Conservation (phyloP, 805 yeast genomes). For the Naumovozyma castellii region DNA sequence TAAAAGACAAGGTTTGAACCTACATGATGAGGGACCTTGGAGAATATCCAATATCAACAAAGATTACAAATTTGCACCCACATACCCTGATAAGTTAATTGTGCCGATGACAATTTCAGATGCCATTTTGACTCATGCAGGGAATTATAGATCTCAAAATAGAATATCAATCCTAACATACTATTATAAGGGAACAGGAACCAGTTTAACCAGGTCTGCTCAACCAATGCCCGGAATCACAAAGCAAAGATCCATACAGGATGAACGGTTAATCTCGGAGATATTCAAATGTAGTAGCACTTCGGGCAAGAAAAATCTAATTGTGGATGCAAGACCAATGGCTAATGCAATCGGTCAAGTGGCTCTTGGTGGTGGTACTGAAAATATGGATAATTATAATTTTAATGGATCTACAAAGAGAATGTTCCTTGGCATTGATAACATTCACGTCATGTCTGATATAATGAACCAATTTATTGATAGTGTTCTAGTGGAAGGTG, state of each 20-base stretch:
- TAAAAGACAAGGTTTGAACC: slow-evolving; percentile 53
- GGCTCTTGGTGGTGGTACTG: slow-evolving; percentile 97
- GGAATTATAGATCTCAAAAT: slow-evolving; percentile 74
- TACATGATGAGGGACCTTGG: slow-evolving; percentile 43
- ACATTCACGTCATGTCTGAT: slow-evolving; percentile 91
- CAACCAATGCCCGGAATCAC: slow-evolving; percentile 91
- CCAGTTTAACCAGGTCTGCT: slow-evolving; percentile 79
- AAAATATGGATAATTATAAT: slow-evolving; percentile 78
- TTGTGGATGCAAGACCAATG: slow-evolving; percentile 86
- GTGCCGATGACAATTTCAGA: slow-evolving; percentile 78
- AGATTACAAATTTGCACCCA: slow-evolving; percentile 55
- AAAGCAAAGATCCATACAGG: slow-evolving; percentile 81
- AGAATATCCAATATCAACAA: slow-evolving; percentile 56
- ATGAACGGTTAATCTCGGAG: slow-evolving; percentile 71
- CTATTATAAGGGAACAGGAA: slow-evolving; percentile 56
- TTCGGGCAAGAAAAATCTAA: slow-evolving; percentile 36
- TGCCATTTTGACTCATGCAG: slow-evolving; percentile 71
- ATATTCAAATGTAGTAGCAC: slow-evolving; percentile 41
- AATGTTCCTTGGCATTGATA: slow-evolving; percentile 82
- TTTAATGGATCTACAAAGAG: slow-evolving; percentile 38
- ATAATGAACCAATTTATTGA: slow-evolving; percentile 56
- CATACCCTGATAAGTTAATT: slow-evolving; percentile 62
- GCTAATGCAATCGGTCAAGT: slow-evolving; percentile 95
- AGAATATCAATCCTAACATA: slow-evolving; percentile 79
- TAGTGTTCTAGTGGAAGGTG: slow-evolving; percentile 54